These are phyloP conservation scores for Penicillium polonicum DNA, from an alignment of 2,329 filamentous ascomycete genomes.

Conservation along the genomic window DNA sequence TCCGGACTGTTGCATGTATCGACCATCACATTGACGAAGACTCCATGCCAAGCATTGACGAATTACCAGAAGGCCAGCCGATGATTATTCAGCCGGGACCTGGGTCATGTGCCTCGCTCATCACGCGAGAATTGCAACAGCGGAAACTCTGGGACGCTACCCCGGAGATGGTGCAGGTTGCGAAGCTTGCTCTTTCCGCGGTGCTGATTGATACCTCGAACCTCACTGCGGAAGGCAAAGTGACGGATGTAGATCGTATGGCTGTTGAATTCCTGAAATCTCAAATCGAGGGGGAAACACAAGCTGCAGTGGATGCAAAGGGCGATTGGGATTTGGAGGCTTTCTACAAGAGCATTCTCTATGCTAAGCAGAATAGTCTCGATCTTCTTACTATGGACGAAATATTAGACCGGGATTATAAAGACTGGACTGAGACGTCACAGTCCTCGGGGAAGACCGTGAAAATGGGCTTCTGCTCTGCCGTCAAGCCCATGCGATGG, in stretches of 20 bases:
- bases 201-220: slow-evolving; percentile 49
- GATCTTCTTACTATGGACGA: slow-evolving; percentile 54
- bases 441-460: slow-evolving; percentile 32
- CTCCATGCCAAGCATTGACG: slow-evolving; percentile 44
- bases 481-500: slow-evolving; percentile 57
- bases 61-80: slow-evolving; percentile 44
- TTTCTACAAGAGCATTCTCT: slow-evolving; percentile 54
- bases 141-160: slow-evolving; percentile 39
- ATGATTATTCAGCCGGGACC: slow-evolving; percentile 53
- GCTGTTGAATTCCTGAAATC: slow-evolving; percentile 53
- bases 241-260: slow-evolving; percentile 50
- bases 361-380: slow-evolving; percentile 56
- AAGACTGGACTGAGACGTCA: slow-evolving; percentile 55
- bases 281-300: slow-evolving; percentile 42
- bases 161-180: slow-evolving; percentile 32
- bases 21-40: slow-evolving; percentile 64
- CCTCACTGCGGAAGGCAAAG: slow-evolving; percentile 45
- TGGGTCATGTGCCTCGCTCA: slow-evolving; percentile 60
- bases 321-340: slow-evolving; percentile 46
- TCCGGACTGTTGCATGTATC: slow-evolving; percentile 54
- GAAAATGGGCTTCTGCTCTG: slow-evolving; percentile 58
- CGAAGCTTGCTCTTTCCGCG: slow-evolving; percentile 42
- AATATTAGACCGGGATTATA: slow-evolving; percentile 63
- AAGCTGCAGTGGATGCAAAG: slow-evolving; percentile 2
- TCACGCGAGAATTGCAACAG: slow-evolving; percentile 52